Conservation (phyloP, 768 basidiomycete genomes). For the Lyophyllum shimeji region DNA sequence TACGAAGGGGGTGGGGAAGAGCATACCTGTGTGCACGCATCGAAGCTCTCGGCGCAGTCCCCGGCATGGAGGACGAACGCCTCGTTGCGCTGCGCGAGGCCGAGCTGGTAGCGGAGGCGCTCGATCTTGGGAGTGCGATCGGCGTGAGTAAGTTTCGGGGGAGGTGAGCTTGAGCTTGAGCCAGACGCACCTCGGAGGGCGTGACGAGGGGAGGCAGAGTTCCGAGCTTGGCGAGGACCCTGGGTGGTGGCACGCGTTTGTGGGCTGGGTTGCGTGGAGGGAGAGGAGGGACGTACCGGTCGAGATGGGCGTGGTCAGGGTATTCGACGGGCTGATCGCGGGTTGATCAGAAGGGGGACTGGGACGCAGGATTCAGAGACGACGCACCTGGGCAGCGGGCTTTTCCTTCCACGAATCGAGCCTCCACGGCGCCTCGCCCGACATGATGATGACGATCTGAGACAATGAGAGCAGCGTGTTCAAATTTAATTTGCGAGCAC, state of each 20-base stretch:
- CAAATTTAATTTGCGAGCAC: not conserved
- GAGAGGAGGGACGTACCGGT: conserved; percentile 40
- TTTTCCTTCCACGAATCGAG: conserved; percentile 81
- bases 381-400: conserved; percentile 70
- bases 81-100: conserved; percentile 79
- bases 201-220: conserved; percentile 89
- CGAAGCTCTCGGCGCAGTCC: conserved; percentile 96
- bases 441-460: not conserved
- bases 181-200: conserved; percentile 73
- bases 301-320: conserved; percentile 59
- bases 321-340: conserved; percentile 59
- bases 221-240: conserved; percentile 76
- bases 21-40: conserved; percentile 84
- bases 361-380: not conserved
- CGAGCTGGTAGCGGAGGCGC: conserved; percentile 76
- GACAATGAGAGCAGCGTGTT: no score
- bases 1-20: conserved; percentile 8
- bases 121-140: conserved; percentile 57
- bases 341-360: not conserved
- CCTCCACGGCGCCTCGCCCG: conserved; percentile 46
- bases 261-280: not conserved
- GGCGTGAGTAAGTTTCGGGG: not conserved
- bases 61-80: conserved; percentile 97
- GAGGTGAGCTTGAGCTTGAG: not conserved
- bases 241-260: conserved; percentile 30